A percentile compares a stretch with the other conserved stretches of the same genome.
Conservation (phyloP, 805 yeast species). For the Clavispora phyllophila region DNA sequence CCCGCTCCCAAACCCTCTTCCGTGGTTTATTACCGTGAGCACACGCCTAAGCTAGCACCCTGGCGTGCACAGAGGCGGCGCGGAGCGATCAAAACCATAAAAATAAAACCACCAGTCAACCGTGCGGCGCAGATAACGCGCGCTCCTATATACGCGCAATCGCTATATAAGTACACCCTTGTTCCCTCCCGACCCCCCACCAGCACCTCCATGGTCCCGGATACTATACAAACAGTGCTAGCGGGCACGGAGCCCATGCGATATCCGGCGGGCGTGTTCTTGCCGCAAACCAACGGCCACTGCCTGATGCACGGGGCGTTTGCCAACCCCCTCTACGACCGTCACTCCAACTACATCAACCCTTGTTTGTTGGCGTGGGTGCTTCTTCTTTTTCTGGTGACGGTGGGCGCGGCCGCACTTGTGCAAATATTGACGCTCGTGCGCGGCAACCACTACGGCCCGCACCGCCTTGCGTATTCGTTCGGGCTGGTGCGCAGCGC, state of each 20-base stretch:
- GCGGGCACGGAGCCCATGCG: neutral
- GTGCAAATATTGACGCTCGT: conserved; percentile 13
- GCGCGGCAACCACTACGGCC: conserved; percentile 17
- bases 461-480: conserved; percentile 18
- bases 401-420: conserved; percentile 13
- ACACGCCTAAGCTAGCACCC: no score
- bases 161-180: neutral
- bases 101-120: neutral
- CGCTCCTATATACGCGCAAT: neutral
- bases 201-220: neutral
- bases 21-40: no score
- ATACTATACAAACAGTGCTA: neutral
- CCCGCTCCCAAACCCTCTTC: no score
- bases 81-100: no score
- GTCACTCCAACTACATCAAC: conserved; percentile 21
- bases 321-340: conserved; percentile 20
- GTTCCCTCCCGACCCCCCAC: neutral
- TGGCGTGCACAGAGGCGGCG: neutral
- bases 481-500: conserved; percentile 18
- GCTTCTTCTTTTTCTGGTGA: conserved; percentile 6
- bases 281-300: neutral
- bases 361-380: conserved; percentile 24
- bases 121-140: conserved; percentile 1
- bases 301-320: neutral
- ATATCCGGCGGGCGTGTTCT: neutral